Evolutionary conservation across 768 basidiomycete genomes (phyloP).

Genomic region (Lactarius akahatsu): DNA sequence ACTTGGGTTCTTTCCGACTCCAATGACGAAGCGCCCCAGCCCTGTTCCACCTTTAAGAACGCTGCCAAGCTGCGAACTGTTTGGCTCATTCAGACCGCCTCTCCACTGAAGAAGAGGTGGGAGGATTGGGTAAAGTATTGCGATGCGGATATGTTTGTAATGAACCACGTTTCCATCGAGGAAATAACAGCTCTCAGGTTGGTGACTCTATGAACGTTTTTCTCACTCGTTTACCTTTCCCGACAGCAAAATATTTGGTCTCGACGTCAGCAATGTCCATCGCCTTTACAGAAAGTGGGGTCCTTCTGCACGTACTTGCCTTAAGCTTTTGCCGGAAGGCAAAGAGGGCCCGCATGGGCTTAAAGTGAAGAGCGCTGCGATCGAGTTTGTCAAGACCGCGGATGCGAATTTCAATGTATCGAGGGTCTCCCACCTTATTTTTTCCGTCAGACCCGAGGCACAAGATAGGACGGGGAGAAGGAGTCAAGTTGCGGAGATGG

Average conservation of each 20-base stretch:
- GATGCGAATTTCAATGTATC: accelerated
- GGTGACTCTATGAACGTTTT: too few species aligned
- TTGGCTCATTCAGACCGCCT: too few species aligned
- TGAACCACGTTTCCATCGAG: too few species aligned
- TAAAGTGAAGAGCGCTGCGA: background rate
- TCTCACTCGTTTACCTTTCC: background rate
- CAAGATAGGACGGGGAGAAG: accelerated
- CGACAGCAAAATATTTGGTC: background rate
- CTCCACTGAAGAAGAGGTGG: too few species aligned
- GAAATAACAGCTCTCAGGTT: too few species aligned
- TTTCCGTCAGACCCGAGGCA: background rate
- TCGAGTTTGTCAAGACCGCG: background rate
- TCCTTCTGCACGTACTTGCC: background rate
- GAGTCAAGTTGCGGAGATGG: background rate
- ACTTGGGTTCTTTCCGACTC: too few species aligned
- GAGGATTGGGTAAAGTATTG: accelerated
- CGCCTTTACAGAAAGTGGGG: background rate
- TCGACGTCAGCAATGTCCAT: background rate
- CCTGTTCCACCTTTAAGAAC: too few species aligned
- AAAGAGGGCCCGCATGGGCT: background rate
- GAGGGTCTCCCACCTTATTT: background rate
- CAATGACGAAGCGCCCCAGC: accelerated
- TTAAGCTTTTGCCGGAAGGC: background rate
- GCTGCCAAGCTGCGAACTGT: too few species aligned
- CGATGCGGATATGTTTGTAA: too few species aligned